Percentiles rank a stretch among this genome's conserved stretches.
Conservation (phyloP, 371 early-diverging fungal genomes). For the Coemansia sp. region DNA sequence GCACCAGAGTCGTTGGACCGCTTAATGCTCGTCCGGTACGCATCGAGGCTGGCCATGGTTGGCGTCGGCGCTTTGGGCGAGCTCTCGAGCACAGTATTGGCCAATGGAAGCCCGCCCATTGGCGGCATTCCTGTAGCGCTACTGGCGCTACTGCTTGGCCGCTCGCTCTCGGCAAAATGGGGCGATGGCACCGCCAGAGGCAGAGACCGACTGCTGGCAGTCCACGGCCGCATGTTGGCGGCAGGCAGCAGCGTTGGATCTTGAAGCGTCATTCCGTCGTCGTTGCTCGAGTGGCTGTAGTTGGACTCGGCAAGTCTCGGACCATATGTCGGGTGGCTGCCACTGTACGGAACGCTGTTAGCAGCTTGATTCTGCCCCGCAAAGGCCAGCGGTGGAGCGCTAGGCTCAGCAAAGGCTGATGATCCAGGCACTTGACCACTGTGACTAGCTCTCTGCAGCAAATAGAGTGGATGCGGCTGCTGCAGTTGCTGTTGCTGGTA, state of each 20-base stretch:
- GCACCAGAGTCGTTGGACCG: slow-evolving; percentile 72
- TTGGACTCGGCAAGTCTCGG: not conserved
- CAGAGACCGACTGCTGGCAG: slow-evolving; percentile 41
- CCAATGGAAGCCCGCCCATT: slow-evolving; percentile 32
- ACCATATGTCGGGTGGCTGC: not conserved
- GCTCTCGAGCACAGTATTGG: slow-evolving; percentile 10
- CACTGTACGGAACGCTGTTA: not conserved
- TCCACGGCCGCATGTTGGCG: slow-evolving; percentile 40
- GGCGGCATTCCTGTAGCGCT: slow-evolving; percentile 39
- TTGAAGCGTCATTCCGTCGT: slow-evolving; percentile 15
- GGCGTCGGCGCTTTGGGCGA: slow-evolving; percentile 51
- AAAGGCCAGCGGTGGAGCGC: not conserved
- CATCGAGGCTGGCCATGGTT: slow-evolving; percentile 67
- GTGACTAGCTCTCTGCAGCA: not conserved
- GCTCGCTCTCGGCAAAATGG: slow-evolving; percentile 29
- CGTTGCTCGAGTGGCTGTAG: slow-evolving; percentile 33
- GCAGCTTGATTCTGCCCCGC: not conserved
- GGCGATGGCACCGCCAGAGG: slow-evolving; percentile 23
- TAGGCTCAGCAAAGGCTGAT: slow-evolving; percentile 20
- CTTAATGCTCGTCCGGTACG: slow-evolving; percentile 75
- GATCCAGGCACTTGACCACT: not conserved
- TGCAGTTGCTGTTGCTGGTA: not conserved
- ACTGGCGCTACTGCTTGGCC: slow-evolving; percentile 44
- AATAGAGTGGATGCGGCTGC: not conserved
- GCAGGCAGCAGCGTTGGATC: slow-evolving; percentile 9